Conservation (phyloP, 225 moss, liverwort and hornwort genomes). For the Pseudoscleropodium purum region DNA sequence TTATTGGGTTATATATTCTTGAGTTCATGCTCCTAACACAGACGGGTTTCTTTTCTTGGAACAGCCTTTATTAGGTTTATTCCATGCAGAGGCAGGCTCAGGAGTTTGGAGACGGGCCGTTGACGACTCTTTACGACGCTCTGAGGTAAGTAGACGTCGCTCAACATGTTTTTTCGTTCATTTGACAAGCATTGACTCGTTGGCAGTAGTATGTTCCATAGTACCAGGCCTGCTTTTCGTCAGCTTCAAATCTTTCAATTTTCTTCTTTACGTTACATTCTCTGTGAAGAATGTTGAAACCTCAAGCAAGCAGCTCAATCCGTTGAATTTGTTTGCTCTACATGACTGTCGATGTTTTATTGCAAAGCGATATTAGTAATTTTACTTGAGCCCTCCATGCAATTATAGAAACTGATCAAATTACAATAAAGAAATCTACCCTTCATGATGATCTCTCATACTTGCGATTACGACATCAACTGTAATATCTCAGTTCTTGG, state of each 20-base stretch:
- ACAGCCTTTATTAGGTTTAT: slow-evolving; percentile 55
- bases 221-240: neutral
- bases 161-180: neutral
- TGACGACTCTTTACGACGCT: slow-evolving; percentile 37
- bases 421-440: neutral
- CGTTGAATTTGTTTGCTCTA: neutral
- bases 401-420: neutral
- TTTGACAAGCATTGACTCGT: neutral
- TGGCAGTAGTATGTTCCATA: neutral
- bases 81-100: slow-evolving; percentile 45
- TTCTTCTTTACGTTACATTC: neutral
- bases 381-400: neutral
- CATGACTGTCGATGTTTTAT: neutral
- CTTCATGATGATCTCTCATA: neutral
- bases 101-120: slow-evolving; percentile 54
- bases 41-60: neutral
- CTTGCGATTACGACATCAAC: neutral
- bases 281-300: neutral
- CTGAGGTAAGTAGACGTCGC: slow-evolving; percentile 12
- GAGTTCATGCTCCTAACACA: neutral
- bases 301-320: neutral
- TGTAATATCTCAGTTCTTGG: neutral
- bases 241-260: neutral
- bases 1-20: neutral
- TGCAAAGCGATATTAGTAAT: neutral